Percentiles rank a stretch among this genome's conserved stretches.
phyloP scores from a whole-genome alignment of 2,329 filamentous ascomycete genomes.

The Furcasterigmium sp. region DNA sequence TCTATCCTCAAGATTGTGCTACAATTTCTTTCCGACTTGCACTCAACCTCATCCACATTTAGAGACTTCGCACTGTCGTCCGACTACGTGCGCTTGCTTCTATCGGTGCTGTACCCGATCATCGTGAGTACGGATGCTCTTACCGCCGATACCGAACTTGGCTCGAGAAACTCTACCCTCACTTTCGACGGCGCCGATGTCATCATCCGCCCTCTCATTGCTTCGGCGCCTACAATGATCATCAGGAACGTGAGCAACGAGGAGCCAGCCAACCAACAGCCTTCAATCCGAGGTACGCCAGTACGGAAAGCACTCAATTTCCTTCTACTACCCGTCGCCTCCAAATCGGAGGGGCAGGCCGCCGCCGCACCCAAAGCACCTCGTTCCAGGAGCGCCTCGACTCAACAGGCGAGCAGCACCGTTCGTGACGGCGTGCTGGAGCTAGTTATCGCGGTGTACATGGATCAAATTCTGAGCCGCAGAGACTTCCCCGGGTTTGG shows the following conservation, averaged over 20 bases:
- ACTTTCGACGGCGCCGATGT: slow-evolving; percentile 85
- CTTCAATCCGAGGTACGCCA: slow-evolving; percentile 47
- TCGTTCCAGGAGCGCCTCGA: slow-evolving; percentile 35
- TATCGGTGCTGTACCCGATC: slow-evolving; percentile 79
- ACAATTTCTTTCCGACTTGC: slow-evolving; percentile 73
- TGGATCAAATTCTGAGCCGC: slow-evolving; percentile 76
- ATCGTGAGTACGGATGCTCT: slow-evolving; percentile 83
- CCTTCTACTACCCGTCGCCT: slow-evolving; percentile 73
- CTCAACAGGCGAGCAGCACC: slow-evolving; percentile 56
- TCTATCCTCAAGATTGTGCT: slow-evolving; percentile 70
- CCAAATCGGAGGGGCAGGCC: slow-evolving; percentile 50
- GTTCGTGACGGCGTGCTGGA: slow-evolving; percentile 74
- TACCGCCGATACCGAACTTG: slow-evolving; percentile 78
- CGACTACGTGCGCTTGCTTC: slow-evolving; percentile 73
- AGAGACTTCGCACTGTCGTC: slow-evolving; percentile 77
- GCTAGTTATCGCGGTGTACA: slow-evolving; percentile 72
- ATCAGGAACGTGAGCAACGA: slow-evolving; percentile 63
- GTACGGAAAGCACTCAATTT: slow-evolving; percentile 85
- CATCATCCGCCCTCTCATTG: slow-evolving; percentile 67
- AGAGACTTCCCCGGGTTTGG: slow-evolving; percentile 90
- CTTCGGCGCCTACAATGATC: slow-evolving; percentile 60
- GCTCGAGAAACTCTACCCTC: slow-evolving; percentile 72
- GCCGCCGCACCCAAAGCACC: slow-evolving; percentile 55
- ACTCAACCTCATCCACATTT: slow-evolving; percentile 71
- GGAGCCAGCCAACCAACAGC: slow-evolving; percentile 34